A percentile compares a stretch with the other conserved stretches of the same genome.
These are phyloP conservation scores for Geotrichum candidum DNA, from an alignment of 1,139 yeast genomes.

Conservation along the genomic window DNA sequence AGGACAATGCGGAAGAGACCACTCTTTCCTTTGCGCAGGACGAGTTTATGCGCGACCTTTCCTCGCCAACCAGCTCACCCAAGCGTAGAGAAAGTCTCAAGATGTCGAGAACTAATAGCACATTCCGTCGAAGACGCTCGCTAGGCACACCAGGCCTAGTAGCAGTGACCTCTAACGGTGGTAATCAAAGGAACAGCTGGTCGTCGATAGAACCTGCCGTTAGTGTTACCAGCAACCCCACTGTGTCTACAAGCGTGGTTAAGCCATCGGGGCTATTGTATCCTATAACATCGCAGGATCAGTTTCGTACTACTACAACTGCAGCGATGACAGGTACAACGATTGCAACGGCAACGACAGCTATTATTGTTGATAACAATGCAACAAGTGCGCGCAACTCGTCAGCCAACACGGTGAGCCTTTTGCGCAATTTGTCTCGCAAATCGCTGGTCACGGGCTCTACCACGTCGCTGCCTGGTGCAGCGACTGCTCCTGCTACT, in stretches of 20 bases:
- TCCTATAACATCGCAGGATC: background rate
- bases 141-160: background rate
- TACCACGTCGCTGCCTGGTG: background rate
- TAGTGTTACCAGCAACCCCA: background rate
- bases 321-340: constrained; percentile 1
- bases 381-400: background rate
- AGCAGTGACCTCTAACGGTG: background rate
- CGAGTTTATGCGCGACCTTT: constrained; percentile 6
- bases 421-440: constrained; percentile 7
- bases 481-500: background rate
- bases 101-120: background rate
- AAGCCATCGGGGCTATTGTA: background rate
- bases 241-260: background rate
- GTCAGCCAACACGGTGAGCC: background rate
- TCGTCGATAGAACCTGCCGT: background rate
- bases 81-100: constrained; percentile 5
- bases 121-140: constrained; percentile 1
- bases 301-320: background rate
- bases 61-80: constrained; percentile 4
- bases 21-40: constrained; percentile 4
- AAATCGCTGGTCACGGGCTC: constrained; percentile 3
- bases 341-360: constrained; percentile 6
- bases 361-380: background rate
- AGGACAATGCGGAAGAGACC: background rate
- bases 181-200: background rate